Evolutionary conservation across 31 red algal genomes (phyloP).

Genomic region (Odonthalia washingtoniensis): DNA sequence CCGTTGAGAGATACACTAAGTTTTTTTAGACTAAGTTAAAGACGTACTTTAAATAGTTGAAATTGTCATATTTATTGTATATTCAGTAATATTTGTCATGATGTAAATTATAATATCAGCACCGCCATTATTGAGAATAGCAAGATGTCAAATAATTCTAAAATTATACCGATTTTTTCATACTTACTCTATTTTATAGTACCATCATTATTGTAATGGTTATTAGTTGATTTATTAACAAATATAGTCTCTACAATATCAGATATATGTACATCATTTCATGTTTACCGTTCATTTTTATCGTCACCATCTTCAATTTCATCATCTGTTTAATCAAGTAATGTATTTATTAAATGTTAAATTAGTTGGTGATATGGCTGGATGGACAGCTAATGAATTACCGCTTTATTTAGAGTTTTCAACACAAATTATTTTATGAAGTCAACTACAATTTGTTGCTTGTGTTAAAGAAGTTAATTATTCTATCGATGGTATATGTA

Average conservation of each 20-base stretch:
- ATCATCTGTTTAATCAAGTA: slow-evolving; percentile 26
- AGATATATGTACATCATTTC: slow-evolving; percentile 50
- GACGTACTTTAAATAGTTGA: slow-evolving; percentile 30
- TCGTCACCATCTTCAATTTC: not conserved
- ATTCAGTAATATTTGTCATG: slow-evolving; percentile 25
- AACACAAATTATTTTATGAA: slow-evolving; percentile 44
- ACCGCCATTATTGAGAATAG: slow-evolving; percentile 31
- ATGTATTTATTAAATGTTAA: slow-evolving; percentile 28
- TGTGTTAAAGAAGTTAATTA: slow-evolving; percentile 37
- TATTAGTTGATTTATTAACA: slow-evolving; percentile 53
- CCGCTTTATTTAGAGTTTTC: slow-evolving; percentile 30
- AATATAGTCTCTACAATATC: slow-evolving; percentile 41
- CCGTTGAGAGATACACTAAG: slow-evolving; percentile 28
- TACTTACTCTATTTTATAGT: slow-evolving; percentile 47
- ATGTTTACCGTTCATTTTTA: slow-evolving; percentile 52
- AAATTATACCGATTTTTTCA: slow-evolving; percentile 12
- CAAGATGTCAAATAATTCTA: slow-evolving; percentile 20
- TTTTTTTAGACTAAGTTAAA: slow-evolving; percentile 4
- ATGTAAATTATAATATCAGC: slow-evolving; percentile 17
- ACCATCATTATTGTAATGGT: slow-evolving; percentile 50
- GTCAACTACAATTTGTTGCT: slow-evolving; percentile 51
- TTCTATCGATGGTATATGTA: slow-evolving; percentile 49
- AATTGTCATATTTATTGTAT: slow-evolving; percentile 12
- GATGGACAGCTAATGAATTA: slow-evolving; percentile 43
- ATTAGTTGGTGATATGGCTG: slow-evolving; percentile 32